Evolutionary conservation across 2,329 filamentous ascomycete species (phyloP).

Genomic region (Chaetomium globosum): DNA sequence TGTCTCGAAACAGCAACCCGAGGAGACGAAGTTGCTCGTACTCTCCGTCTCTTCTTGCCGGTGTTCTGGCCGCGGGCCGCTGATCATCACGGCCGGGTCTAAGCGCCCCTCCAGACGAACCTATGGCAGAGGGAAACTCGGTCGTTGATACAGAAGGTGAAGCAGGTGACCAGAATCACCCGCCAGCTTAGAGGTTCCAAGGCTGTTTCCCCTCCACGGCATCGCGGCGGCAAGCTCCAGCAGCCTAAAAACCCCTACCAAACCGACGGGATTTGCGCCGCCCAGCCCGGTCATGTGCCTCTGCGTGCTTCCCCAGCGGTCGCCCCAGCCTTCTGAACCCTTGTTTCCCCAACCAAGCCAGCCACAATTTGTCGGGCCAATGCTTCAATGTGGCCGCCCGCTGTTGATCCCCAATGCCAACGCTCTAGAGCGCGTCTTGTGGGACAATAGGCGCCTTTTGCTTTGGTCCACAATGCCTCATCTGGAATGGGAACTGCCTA

Average conservation of each 20-base stretch:
- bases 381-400: constrained; percentile 9
- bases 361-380: constrained; percentile 9
- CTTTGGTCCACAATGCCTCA: not conserved
- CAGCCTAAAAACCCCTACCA: constrained; percentile 6
- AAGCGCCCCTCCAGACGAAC: not conserved
- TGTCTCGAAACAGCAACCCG: not conserved
- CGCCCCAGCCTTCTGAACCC: not conserved
- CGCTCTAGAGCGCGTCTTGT: not conserved
- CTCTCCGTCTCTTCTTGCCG: not conserved
- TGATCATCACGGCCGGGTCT: not conserved
- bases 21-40: not conserved
- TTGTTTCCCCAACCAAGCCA: constrained; percentile 21
- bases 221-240: not conserved
- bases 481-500: not conserved
- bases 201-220: not conserved
- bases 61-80: not conserved
- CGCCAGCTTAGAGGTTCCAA: not conserved
- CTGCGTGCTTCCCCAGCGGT: constrained; percentile 13
- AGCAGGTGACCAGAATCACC: not conserved
- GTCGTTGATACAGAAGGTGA: not conserved
- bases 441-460: not conserved
- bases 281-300: constrained; percentile 22
- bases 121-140: not conserved
- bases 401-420: constrained; percentile 14
- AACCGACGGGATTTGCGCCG: constrained; percentile 5